phyloP scores from a whole-genome alignment of 208 protist genomes.

The Blastocrithidia nonstop region DNA sequence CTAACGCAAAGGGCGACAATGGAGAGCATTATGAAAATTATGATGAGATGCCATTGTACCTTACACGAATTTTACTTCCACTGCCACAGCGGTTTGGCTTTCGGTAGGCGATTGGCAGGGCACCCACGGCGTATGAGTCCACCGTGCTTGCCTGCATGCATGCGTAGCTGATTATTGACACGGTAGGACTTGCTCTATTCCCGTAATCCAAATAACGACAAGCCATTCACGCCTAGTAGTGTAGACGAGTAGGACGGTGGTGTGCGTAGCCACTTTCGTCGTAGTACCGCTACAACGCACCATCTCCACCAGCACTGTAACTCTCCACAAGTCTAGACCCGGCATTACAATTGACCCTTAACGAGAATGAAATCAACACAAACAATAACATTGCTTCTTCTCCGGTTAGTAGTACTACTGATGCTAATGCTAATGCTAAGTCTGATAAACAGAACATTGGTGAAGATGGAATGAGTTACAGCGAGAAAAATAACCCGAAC shows the following conservation, averaged over 20 bases:
- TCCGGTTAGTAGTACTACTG: too few species aligned
- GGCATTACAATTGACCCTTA: too few species aligned
- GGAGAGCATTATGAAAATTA: not conserved
- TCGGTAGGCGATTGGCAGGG: constrained; percentile 53
- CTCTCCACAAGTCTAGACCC: constrained; percentile 7
- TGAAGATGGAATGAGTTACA: too few species aligned
- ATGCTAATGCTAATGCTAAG: too few species aligned
- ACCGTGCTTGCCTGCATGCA: constrained; percentile 76
- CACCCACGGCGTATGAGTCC: constrained; percentile 33
- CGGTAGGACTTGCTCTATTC: constrained; percentile 61
- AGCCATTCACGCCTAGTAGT: constrained; percentile 42
- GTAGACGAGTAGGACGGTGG: constrained; percentile 51
- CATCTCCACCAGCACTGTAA: constrained; percentile 40
- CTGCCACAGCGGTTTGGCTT: constrained; percentile 47
- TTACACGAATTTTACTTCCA: constrained; percentile 61
- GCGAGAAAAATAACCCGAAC: too few species aligned
- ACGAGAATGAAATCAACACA: too few species aligned
- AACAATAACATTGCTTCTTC: too few species aligned
- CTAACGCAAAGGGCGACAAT: not conserved
- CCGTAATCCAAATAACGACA: constrained; percentile 24
- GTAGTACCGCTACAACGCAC: constrained; percentile 26
- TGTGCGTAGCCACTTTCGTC: constrained; percentile 26
- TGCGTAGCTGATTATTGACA: constrained; percentile 80
- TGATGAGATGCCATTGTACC: constrained; percentile 8
- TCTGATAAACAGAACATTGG: too few species aligned